These are phyloP conservation scores for Penicillium daleae DNA, from an alignment of 495 filamentous ascomycete genomes.

Conservation along the genomic window DNA sequence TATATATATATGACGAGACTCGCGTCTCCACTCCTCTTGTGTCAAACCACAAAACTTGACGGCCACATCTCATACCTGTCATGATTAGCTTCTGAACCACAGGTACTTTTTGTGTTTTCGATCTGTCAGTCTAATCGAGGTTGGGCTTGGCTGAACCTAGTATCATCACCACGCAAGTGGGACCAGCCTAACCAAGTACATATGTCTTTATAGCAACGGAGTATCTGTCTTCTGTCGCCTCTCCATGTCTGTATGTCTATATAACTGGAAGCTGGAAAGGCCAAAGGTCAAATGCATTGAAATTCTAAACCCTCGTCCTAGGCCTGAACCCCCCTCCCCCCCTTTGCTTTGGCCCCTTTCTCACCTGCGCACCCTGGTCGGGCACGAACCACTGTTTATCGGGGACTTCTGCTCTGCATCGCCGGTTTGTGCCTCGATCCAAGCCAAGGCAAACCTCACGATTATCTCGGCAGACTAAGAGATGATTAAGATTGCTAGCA, in stretches of 20 bases:
- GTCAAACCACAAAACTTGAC: background rate
- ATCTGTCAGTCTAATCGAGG: background rate
- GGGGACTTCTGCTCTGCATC: background rate
- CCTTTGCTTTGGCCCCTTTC: background rate
- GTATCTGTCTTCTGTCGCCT: background rate
- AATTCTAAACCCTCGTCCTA: background rate
- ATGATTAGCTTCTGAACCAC: background rate
- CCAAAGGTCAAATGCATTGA: background rate
- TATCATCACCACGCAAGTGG: background rate
- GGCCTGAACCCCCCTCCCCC: slow-evolving; percentile 3
- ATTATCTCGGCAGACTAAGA: background rate
- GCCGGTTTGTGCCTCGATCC: background rate
- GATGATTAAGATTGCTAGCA: background rate
- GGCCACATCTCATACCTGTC: background rate
- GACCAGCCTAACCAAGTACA: background rate
- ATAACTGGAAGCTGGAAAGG: background rate
- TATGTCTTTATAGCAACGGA: background rate
- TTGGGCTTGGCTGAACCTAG: background rate
- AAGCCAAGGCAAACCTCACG: background rate
- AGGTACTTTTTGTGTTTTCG: background rate
- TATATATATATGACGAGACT: background rate
- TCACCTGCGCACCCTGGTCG: background rate
- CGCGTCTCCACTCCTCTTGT: background rate
- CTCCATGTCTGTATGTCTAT: background rate
- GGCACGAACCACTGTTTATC: slow-evolving; percentile 1